phyloP scores from a whole-genome alignment of 2,329 filamentous ascomycete species.

The Neocatenulostroma microsporum region DNA sequence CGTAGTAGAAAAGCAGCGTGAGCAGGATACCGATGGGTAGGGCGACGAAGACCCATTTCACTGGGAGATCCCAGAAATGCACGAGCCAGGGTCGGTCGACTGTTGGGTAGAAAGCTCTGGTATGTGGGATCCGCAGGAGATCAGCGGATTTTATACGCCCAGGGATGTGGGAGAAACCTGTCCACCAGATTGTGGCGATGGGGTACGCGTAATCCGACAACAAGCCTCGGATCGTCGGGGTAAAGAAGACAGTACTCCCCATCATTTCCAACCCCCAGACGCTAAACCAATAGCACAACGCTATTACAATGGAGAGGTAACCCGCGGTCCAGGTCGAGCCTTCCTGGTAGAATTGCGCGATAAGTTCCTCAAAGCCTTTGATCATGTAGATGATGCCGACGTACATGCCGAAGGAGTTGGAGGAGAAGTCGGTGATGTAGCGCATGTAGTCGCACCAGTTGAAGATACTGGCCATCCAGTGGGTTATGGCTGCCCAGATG shows the following conservation, averaged over 20 bases:
- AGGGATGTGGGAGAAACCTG: conserved; percentile 47
- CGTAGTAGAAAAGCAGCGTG: conserved; percentile 50
- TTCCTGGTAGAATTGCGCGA: conserved; percentile 43
- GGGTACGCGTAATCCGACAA: conserved; percentile 48
- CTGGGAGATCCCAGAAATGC: conserved; percentile 46
- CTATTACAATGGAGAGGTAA: conserved; percentile 44
- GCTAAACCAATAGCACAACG: conserved; percentile 46
- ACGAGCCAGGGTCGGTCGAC: conserved; percentile 42
- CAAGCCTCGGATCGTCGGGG: conserved; percentile 38
- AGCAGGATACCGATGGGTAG: conserved; percentile 48
- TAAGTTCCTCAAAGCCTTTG: conserved; percentile 50
- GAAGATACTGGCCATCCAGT: conserved; percentile 48
- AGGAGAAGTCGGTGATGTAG: conserved; percentile 51
- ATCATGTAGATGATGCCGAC: conserved; percentile 51
- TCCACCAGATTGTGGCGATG: conserved; percentile 48
- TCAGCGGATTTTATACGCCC: conserved; percentile 37
- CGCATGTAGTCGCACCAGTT: conserved; percentile 53
- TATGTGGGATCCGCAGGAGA: conserved; percentile 37
- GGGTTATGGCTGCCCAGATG: conserved; percentile 52
- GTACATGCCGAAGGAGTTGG: conserved; percentile 48
- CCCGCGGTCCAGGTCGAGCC: conserved; percentile 30
- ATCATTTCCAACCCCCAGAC: conserved; percentile 46
- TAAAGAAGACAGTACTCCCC: conserved; percentile 39
- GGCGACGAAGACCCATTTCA: conserved; percentile 47
- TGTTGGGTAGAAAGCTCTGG: conserved; percentile 42